phyloP scores from a whole-genome alignment of 75 land plant species.

The Azolla pinnata region DNA sequence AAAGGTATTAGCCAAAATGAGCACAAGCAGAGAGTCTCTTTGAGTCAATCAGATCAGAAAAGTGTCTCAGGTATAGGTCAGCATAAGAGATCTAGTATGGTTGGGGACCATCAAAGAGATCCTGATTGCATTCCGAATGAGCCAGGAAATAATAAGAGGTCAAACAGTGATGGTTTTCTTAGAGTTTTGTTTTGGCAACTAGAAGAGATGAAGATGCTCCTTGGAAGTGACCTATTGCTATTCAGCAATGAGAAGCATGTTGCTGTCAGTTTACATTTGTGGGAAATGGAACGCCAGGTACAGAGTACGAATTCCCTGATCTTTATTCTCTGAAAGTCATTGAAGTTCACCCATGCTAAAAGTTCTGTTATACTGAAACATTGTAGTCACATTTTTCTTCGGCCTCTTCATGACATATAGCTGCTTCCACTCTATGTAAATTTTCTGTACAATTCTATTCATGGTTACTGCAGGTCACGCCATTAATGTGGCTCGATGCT shows the following conservation, averaged over 20 bases:
- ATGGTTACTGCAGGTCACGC: constrained; percentile 54
- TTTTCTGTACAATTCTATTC: no score
- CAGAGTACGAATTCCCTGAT: no score
- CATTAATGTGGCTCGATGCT: constrained; percentile 93
- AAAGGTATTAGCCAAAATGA: constrained; percentile 10
- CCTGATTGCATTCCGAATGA: constrained; percentile 43
- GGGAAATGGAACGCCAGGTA: constrained; percentile 91
- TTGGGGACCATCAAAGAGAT: constrained; percentile 55
- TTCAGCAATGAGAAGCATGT: constrained; percentile 98
- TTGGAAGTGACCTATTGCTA: constrained; percentile 91
- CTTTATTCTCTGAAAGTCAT: no score
- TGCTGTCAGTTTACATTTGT: constrained; percentile 93
- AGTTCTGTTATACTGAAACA: no score
- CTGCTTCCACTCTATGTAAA: no score
- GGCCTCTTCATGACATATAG: no score
- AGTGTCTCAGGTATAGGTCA: constrained; percentile 16
- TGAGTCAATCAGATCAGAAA: constrained; percentile 30
- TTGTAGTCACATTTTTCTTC: not conserved
- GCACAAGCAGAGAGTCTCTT: constrained; percentile 26
- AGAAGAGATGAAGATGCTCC: constrained; percentile 88
- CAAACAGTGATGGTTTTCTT: constrained; percentile 53
- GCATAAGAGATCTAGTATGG: constrained; percentile 40
- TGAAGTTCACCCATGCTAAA: no score
- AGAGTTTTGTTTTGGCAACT: constrained; percentile 96
- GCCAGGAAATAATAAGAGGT: constrained; percentile 51